Evolutionary conservation across 2,329 filamentous ascomycete genomes (phyloP).

Genomic region (Trichoderma semiorbis): DNA sequence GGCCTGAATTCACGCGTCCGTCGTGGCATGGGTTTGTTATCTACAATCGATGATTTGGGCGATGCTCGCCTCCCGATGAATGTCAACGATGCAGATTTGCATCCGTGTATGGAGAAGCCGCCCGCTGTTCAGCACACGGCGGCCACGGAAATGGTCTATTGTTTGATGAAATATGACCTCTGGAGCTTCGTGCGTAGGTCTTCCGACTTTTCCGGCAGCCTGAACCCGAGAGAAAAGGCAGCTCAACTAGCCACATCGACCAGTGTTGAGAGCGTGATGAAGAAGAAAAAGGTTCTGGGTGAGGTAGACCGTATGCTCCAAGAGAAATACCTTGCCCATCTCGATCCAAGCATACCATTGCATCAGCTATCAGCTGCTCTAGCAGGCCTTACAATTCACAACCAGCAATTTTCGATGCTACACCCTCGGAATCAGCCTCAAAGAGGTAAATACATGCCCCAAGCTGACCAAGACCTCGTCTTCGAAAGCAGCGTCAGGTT

Average conservation of each 20-base stretch:
- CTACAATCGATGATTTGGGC: constrained; percentile 49
- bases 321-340: constrained; percentile 3
- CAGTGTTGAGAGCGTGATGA: background rate
- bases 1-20: constrained; percentile 45
- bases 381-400: constrained; percentile 1
- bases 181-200: constrained; percentile 7
- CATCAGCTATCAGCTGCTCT: background rate
- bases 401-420: constrained; percentile 2
- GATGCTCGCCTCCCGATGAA: constrained; percentile 55
- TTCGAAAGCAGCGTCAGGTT: constrained; percentile 8
- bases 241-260: background rate
- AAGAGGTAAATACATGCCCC: background rate
- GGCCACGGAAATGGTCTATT: constrained; percentile 60
- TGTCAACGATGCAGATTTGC: constrained; percentile 57
- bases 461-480: background rate
- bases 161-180: constrained; percentile 47
- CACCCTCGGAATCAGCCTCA: background rate
- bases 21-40: constrained; percentile 22
- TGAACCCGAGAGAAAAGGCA: constrained; percentile 3
- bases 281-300: background rate
- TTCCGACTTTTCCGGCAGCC: background rate
- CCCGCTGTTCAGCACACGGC: constrained; percentile 45
- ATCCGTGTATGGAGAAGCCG: constrained; percentile 49
- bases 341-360: constrained; percentile 1
- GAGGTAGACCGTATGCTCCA: background rate